These are phyloP conservation scores for Protea cynaroides DNA, from an alignment of 164 flowering plant species.

Conservation along the genomic window DNA sequence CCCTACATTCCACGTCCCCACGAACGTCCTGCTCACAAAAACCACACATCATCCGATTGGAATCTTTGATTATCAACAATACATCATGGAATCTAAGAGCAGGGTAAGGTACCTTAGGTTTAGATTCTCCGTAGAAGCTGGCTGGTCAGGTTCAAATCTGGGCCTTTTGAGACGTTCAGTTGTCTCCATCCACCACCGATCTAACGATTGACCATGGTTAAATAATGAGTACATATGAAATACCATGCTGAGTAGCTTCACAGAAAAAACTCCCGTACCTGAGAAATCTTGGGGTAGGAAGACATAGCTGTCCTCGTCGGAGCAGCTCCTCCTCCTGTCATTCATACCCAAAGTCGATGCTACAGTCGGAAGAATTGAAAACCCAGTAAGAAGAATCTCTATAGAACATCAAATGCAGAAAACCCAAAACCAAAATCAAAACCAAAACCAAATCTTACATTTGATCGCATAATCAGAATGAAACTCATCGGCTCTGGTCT, in stretches of 20 bases:
- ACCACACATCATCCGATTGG: neutral
- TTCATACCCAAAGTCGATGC: constrained; percentile 5
- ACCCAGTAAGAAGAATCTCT: constrained; percentile 1
- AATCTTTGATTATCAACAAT: neutral
- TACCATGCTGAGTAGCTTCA: neutral
- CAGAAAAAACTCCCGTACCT: constrained; percentile 26
- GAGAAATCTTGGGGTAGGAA: constrained; percentile 38
- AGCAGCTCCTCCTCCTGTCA: constrained; percentile 55
- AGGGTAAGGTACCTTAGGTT: constrained; percentile 29
- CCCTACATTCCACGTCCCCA: constrained; percentile 95
- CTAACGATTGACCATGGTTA: constrained; percentile 1
- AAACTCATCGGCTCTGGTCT: constrained; percentile 45
- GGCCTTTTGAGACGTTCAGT: constrained; percentile 25
- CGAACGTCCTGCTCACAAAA: constrained; percentile 57
- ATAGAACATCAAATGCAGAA: no score
- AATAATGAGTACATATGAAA: neutral
- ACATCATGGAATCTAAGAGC: neutral
- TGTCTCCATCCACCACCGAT: constrained; percentile 30
- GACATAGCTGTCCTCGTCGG: constrained; percentile 38
- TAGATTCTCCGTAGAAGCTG: constrained; percentile 20
- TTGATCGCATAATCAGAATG: constrained; percentile 39
- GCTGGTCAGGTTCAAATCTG: constrained; percentile 15
- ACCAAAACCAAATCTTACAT: constrained; percentile 17
- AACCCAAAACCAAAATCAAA: neutral
- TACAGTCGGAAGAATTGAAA: neutral